These are phyloP conservation scores for Ascochyta pisi DNA, from an alignment of 2,329 filamentous ascomycete species.

Conservation along the genomic window DNA sequence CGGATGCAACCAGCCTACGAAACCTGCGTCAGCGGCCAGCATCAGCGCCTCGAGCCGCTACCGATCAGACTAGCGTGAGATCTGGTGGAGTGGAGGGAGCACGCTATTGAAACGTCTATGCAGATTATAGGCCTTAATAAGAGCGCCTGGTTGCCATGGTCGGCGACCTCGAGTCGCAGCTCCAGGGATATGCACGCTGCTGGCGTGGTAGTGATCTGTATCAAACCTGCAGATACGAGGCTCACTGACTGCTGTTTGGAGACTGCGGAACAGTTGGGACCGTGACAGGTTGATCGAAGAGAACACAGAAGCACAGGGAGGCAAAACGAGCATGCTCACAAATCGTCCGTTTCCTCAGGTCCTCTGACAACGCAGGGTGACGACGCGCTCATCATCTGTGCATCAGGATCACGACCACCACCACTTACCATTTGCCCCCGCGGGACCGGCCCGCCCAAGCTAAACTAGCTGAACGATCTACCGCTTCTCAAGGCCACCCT, in stretches of 20 bases:
- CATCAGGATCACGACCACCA: not conserved
- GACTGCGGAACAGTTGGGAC: not conserved
- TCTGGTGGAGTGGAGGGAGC: not conserved
- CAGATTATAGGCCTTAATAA: conserved; percentile 6
- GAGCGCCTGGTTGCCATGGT: not conserved
- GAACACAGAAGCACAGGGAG: not conserved
- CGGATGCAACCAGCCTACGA: conserved; percentile 12
- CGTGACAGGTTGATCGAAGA: not conserved
- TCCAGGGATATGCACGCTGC: not conserved
- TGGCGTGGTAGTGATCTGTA: not conserved
- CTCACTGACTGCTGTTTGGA: not conserved
- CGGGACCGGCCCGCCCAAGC: not conserved
- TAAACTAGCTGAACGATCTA: not conserved
- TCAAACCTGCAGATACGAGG: conserved; percentile 3
- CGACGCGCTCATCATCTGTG: not conserved
- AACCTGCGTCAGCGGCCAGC: conserved; percentile 4
- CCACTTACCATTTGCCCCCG: not conserved
- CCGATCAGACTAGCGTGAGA: conserved; percentile 1
- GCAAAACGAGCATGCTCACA: not conserved
- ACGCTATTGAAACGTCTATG: conserved; percentile 12
- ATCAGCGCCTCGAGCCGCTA: conserved; percentile 4
- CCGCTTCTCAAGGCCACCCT: not conserved
- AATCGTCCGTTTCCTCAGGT: not conserved
- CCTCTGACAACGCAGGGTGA: not conserved
- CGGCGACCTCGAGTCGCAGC: not conserved